A percentile compares a stretch with the other conserved stretches of the same genome.
These are phyloP conservation scores for Phytophthora aleatoria DNA, from an alignment of 352 stramenopile species.

Conservation along the genomic window DNA sequence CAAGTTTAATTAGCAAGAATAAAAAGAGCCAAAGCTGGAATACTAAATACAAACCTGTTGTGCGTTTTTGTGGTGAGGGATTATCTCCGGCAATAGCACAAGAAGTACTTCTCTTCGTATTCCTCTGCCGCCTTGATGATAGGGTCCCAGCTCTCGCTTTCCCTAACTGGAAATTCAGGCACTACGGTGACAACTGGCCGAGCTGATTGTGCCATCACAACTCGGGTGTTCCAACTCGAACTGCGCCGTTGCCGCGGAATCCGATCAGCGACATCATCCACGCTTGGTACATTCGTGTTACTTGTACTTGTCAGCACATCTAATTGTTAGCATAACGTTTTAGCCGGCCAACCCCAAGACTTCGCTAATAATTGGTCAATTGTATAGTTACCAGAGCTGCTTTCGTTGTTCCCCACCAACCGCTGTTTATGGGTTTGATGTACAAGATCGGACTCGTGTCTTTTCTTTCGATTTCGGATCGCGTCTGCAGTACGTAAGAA, in stretches of 20 bases:
- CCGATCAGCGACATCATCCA: background rate
- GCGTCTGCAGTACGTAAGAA: too few species aligned
- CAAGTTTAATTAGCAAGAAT: too few species aligned
- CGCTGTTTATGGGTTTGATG: too few species aligned
- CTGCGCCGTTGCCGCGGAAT: background rate
- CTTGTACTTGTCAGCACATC: too few species aligned
- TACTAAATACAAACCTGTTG: background rate
- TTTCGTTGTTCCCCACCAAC: too few species aligned
- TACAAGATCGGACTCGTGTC: too few species aligned
- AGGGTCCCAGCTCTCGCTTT: background rate
- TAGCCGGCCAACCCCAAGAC: too few species aligned
- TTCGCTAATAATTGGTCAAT: too few species aligned
- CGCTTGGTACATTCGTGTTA: background rate
- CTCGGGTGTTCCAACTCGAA: background rate
- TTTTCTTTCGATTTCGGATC: too few species aligned
- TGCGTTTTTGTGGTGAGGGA: background rate
- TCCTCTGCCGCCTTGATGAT: background rate
- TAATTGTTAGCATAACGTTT: too few species aligned
- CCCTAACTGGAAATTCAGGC: background rate
- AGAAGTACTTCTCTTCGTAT: background rate
- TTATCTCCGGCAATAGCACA: background rate
- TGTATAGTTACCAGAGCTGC: too few species aligned
- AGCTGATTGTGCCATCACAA: background rate
- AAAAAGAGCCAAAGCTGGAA: too few species aligned
- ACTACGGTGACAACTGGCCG: background rate